Evolutionary conservation across 2,329 filamentous ascomycete genomes (phyloP).

Genomic region (Waltergamsia citrina): DNA sequence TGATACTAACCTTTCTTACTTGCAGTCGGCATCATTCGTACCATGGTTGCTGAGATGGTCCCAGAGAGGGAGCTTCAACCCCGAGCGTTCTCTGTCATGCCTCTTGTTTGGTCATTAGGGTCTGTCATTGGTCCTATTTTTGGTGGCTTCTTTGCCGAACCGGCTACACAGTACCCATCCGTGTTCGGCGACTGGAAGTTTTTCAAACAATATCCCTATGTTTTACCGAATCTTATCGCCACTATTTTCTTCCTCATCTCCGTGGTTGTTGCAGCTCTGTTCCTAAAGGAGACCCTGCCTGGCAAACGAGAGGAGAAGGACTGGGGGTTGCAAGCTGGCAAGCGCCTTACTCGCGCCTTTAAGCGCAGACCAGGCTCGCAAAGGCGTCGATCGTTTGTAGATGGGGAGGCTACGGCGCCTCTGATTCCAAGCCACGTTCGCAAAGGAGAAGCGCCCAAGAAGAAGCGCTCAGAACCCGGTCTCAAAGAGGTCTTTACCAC

Average conservation of each 20-base stretch:
- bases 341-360: constrained; percentile 44
- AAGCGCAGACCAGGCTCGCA: neutral
- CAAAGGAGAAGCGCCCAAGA: constrained; percentile 7
- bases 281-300: constrained; percentile 78
- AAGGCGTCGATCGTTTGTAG: constrained; percentile 38
- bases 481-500: constrained; percentile 48
- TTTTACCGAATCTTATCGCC: constrained; percentile 73
- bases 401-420: constrained; percentile 47
- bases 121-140: constrained; percentile 82
- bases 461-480: constrained; percentile 1
- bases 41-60: constrained; percentile 88
- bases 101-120: constrained; percentile 78
- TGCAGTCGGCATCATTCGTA: constrained; percentile 77
- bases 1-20: constrained; percentile 1
- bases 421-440: constrained; percentile 30
- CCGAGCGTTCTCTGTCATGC: constrained; percentile 87
- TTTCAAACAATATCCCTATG: constrained; percentile 71
- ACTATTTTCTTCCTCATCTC: constrained; percentile 71
- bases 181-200: constrained; percentile 60
- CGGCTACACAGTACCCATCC: constrained; percentile 62
- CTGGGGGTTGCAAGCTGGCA: constrained; percentile 66
- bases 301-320: constrained; percentile 60
- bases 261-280: constrained; percentile 63
- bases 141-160: constrained; percentile 78
- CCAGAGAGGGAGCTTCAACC: constrained; percentile 81